Base-by-base conservation (phyloP, 2,329 filamentous ascomycete species). In the Phialophora chinensis region DNA sequence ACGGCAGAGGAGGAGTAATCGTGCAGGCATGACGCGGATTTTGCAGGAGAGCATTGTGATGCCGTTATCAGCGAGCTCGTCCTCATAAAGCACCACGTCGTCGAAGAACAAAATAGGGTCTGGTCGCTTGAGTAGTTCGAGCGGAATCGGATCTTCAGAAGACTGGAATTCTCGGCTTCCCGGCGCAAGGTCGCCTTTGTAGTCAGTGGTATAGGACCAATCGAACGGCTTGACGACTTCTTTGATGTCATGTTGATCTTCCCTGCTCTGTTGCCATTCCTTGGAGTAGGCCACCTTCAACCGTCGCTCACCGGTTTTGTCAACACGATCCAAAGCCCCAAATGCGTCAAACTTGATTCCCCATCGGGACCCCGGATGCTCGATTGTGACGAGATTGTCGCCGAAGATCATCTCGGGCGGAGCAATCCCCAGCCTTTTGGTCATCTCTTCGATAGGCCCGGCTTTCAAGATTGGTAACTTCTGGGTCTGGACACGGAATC, bases 331-430 rank as follows among this genome's bases (percentile, higher is more conserved):
- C 70, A 99, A 85, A 27, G 94, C 95, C 76, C 94, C 92, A 73
- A 88, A 91, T 25, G 95, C 91, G 76, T 90, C 90, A 83, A 98
- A 99, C 61, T 85, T 81, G 69, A 98, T 83, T 53, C 83, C 82
- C 92, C 93, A 99, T 53, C 88, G 87, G n/a, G 86, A 88, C 23
- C 86, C 84, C n/a, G 81, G 69, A 80, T 98, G 92, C 61, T 88
- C 83, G 67, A 99, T 85, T 6, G 87, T 81, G 49, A 96, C 89
- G 65, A 90, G 82, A 78, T 99, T 99, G 82, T 99, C 93, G 68
- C 95, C 95, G 76, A 99, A 99, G 71, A 99, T 99, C 95, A 99
- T 99, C 82, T 99, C 95, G 8, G 95, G 95, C 49, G 94, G 88
- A 20, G 94, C 88, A 75, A 99, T 97, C 33, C 89, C 89, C 62